A percentile compares a stretch with the other conserved stretches of the same genome.
Evolutionary conservation across 768 basidiomycete species (phyloP).

Genomic region (Amanita phalloides): DNA sequence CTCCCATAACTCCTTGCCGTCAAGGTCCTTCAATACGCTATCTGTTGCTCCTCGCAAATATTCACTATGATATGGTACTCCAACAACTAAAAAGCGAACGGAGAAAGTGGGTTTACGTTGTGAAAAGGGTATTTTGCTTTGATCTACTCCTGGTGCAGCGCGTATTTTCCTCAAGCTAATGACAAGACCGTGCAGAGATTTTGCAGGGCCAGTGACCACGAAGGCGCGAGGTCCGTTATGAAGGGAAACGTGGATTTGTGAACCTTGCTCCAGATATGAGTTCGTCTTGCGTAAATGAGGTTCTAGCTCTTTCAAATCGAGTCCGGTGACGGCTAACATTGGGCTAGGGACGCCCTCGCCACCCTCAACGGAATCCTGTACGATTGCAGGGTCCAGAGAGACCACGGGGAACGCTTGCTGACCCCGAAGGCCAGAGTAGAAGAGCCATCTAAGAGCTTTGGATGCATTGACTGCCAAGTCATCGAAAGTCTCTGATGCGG

Average conservation of each 20-base stretch:
- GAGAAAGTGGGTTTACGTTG: conserved; percentile 93
- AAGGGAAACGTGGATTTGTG: conserved; percentile 77
- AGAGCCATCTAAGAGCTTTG: conserved; percentile 87
- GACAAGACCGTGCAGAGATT: conserved; percentile 89
- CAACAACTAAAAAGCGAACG: conserved; percentile 89
- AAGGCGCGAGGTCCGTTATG: conserved; percentile 87
- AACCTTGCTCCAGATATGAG: conserved; percentile 67
- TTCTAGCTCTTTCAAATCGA: conserved; percentile 66
- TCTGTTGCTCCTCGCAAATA: conserved; percentile 72
- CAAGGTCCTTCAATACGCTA: conserved; percentile 64
- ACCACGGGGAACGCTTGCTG: conserved; percentile 92
- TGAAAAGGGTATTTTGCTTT: conserved; percentile 89
- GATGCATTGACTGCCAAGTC: conserved; percentile 65
- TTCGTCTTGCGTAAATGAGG: conserved; percentile 83
- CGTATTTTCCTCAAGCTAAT: conserved; percentile 84
- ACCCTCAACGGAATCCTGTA: conserved; percentile 81
- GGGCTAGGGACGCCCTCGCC: conserved; percentile 91
- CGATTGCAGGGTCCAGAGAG: conserved; percentile 78
- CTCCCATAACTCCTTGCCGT: conserved; percentile 70
- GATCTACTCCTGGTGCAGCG: conserved; percentile 80
- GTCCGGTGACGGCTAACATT: conserved; percentile 87
- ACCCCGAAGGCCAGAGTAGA: conserved; percentile 87
- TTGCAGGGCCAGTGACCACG: conserved; percentile 87
- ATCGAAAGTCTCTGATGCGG: conserved; percentile 67
- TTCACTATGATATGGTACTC: conserved; percentile 90